Percentiles rank a stretch among this genome's conserved stretches.
Evolutionary conservation across 169 alveolate species (phyloP).

Genomic region (Plasmodium cynomolgi): DNA sequence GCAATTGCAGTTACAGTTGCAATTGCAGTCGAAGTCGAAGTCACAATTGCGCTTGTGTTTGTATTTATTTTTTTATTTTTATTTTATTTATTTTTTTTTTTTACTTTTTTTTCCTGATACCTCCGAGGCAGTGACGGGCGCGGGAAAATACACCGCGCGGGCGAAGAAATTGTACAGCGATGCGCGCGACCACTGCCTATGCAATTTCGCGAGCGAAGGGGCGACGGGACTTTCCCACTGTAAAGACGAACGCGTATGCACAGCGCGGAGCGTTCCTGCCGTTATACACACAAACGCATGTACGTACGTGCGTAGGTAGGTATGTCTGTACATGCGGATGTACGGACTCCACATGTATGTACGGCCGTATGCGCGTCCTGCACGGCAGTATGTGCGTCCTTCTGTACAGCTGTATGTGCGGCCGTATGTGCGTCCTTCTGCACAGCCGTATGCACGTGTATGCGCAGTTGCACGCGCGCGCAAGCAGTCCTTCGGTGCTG

Average conservation of each 20-base stretch:
- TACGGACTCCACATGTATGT: background rate
- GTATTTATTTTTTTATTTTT: background rate
- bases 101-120: background rate
- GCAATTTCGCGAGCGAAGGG: background rate
- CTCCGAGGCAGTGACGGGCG: background rate
- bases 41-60: background rate
- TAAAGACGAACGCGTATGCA: background rate
- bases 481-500: background rate
- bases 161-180: background rate
- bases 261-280: background rate
- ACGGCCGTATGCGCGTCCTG: background rate
- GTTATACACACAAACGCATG: constrained; percentile 3
- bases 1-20: background rate
- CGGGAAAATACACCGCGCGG: background rate
- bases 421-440: background rate
- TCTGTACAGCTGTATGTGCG: background rate
- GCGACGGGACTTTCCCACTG: background rate
- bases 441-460: background rate
- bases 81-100: background rate
- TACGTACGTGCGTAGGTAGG: background rate
- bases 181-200: background rate
- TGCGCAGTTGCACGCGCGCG: constrained; percentile 26
- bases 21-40: background rate
- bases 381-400: background rate
- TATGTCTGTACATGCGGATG: background rate